Percentiles rank a stretch among this genome's conserved stretches.
Evolutionary conservation across 2,329 filamentous ascomycete genomes (phyloP).

Genomic region (Cladosporium colombiae): DNA sequence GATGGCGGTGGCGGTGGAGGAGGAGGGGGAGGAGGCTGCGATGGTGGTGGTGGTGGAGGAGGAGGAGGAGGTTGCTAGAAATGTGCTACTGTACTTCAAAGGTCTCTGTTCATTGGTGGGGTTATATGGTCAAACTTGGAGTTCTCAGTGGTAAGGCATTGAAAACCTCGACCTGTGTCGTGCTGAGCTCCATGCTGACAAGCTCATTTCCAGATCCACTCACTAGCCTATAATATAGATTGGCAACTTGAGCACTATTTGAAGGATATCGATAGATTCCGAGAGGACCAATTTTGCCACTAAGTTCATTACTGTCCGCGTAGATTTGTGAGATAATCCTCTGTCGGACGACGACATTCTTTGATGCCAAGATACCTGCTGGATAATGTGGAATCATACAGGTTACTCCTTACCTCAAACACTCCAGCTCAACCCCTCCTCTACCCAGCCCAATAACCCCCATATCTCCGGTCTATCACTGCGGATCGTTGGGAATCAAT

Average conservation of each 20-base stretch:
- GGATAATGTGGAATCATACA: neutral
- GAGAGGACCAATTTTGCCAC: neutral
- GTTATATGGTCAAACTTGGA: neutral
- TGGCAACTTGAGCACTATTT: neutral
- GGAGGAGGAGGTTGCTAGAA: slow-evolving; percentile 26
- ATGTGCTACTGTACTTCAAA: neutral
- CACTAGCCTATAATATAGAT: neutral
- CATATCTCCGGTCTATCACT: neutral
- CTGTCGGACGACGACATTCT: neutral
- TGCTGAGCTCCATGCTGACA: neutral
- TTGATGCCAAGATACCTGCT: neutral
- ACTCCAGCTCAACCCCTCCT: neutral
- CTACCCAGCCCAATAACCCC: neutral
- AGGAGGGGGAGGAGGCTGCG: slow-evolving; percentile 23
- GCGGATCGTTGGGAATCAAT: slow-evolving; percentile 11
- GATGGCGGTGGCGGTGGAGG: slow-evolving; percentile 1
- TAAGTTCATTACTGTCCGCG: no score
- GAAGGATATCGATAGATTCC: neutral
- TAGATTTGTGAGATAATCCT: neutral
- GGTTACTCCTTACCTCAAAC: neutral
- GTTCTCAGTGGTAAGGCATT: neutral
- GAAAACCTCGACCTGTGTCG: neutral
- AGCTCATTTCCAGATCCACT: neutral
- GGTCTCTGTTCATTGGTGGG: neutral
- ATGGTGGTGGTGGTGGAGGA: slow-evolving; percentile 27